Percentiles rank a stretch among this genome's conserved stretches.
Conservation (phyloP, 2,329 filamentous ascomycete species). For the Fusarium sp. region DNA sequence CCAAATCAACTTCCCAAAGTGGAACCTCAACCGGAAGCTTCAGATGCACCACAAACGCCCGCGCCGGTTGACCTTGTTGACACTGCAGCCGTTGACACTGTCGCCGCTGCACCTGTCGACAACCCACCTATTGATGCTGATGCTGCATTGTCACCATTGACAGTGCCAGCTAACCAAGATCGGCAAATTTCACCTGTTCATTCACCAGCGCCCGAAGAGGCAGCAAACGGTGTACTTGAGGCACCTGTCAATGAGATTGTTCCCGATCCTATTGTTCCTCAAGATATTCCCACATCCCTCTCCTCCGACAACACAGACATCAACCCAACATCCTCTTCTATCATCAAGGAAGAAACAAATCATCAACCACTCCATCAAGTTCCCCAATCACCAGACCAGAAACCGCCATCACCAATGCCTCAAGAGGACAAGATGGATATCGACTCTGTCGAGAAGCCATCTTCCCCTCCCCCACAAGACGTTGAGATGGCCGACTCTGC, state of each 20-base stretch:
- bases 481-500: constrained; percentile 35
- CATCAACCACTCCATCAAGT: constrained; percentile 8
- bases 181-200: constrained; percentile 20
- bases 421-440: constrained; percentile 39
- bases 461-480: constrained; percentile 15
- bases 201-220: constrained; percentile 13
- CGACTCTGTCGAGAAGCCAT: constrained; percentile 21
- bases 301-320: constrained; percentile 3
- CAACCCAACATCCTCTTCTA: not conserved
- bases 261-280: constrained; percentile 9
- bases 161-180: constrained; percentile 1
- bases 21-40: constrained; percentile 30
- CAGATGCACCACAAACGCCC: constrained; percentile 18
- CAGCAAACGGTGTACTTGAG: constrained; percentile 19
- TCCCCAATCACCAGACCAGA: constrained; percentile 4
- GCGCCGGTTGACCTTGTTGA: not conserved
- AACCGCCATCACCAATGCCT: constrained; percentile 16
- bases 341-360: constrained; percentile 28
- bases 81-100: not conserved
- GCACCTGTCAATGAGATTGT: constrained; percentile 9
- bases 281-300: constrained; percentile 12
- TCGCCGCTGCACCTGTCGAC: not conserved
- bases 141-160: constrained; percentile 4
- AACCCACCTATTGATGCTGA: not conserved
- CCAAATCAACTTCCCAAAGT: constrained; percentile 32